Evolutionary conservation across 192 early-diverging fungal species (phyloP).

Genomic region (Entrophospora sp.): DNA sequence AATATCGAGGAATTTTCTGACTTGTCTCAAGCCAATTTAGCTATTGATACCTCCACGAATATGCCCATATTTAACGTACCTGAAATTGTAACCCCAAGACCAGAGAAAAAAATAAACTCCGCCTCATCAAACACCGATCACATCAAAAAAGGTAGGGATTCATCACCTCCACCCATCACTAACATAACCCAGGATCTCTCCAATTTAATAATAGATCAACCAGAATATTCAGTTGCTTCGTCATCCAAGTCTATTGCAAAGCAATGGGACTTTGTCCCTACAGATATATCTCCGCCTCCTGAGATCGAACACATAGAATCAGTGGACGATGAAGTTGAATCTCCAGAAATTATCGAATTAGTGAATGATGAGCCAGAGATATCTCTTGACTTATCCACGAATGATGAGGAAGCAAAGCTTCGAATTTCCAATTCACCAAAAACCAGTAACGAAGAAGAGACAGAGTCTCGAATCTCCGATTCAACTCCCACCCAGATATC

Average conservation of each 20-base stretch:
- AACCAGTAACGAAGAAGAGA: neutral
- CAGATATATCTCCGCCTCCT: neutral
- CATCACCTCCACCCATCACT: neutral
- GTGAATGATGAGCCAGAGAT: neutral
- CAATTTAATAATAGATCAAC: neutral
- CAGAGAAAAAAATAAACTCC: neutral
- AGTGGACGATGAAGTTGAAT: neutral
- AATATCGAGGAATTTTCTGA: constrained; percentile 12
- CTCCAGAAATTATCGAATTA: neutral
- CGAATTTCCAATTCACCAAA: too few relatives aligned
- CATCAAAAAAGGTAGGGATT: neutral
- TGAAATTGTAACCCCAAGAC: neutral
- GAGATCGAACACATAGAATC: constrained; percentile 12
- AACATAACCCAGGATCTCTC: neutral
- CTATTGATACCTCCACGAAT: neutral
- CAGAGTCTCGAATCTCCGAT: too few relatives aligned
- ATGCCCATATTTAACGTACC: constrained; percentile 12
- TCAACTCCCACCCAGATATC: neutral
- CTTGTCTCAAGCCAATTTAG: constrained; percentile 1
- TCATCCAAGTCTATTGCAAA: neutral
- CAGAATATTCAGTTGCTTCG: constrained; percentile 3
- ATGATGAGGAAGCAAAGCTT: too few relatives aligned
- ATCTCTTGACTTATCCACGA: neutral
- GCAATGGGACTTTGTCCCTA: too few relatives aligned
- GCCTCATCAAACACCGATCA: neutral